phyloP scores from a whole-genome alignment of 768 basidiomycete genomes.

The Trametes cingulata region DNA sequence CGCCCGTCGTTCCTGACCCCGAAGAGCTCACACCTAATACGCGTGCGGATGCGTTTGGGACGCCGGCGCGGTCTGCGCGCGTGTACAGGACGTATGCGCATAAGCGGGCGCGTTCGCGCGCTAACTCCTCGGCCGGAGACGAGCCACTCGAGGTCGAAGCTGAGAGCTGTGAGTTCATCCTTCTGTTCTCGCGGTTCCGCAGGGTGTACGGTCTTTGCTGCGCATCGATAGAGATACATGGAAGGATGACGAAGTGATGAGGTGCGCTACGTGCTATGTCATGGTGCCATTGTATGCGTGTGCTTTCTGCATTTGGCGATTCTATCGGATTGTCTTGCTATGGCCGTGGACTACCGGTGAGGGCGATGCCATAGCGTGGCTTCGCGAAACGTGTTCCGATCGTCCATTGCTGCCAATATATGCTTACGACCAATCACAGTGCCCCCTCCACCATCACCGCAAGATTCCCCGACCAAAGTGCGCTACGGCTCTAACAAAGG shows the following conservation, averaged over 20 bases:
- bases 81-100: conserved; percentile 13
- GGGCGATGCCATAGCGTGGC: too few relatives aligned
- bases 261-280: neutral
- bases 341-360: too few relatives aligned
- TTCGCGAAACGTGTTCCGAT: neutral
- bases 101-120: conserved; percentile 9
- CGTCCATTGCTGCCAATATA: neutral
- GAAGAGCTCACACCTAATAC: neutral
- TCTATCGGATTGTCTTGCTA: too few relatives aligned
- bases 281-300: too few relatives aligned
- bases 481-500: neutral
- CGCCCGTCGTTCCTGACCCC: conserved; percentile 10
- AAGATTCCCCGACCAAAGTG: neutral
- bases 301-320: too few relatives aligned
- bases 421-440: neutral
- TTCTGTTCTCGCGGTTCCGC: too few relatives aligned
- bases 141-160: neutral
- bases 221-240: neutral
- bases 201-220: too few relatives aligned
- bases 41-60: conserved; percentile 2
- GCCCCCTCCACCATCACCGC: neutral
- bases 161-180: neutral
- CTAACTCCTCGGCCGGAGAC: neutral
- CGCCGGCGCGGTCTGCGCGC: conserved; percentile 1
- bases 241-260: neutral